Conservation (phyloP, 768 basidiomycete species). For the Paxillus rubicundulus region DNA sequence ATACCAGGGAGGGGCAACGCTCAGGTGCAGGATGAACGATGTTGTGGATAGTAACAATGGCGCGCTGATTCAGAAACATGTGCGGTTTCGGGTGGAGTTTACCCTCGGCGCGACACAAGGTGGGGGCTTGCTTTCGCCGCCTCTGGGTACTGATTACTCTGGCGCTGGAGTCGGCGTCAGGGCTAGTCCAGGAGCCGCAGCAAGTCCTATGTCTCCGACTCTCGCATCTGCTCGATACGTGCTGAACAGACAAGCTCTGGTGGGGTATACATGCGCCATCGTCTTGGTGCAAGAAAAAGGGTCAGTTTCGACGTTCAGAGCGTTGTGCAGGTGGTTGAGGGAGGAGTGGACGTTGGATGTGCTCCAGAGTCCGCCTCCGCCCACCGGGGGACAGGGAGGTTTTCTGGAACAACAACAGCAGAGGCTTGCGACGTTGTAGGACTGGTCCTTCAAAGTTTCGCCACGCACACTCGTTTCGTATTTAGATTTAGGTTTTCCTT, state of each 20-base stretch:
- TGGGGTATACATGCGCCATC: conserved; percentile 58
- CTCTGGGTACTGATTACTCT: conserved; percentile 16
- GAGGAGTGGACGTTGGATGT: conserved; percentile 59
- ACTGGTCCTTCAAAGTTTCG: too few relatives aligned
- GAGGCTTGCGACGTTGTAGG: conserved; percentile 30
- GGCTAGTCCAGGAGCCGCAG: conserved; percentile 17
- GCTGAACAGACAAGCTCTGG: conserved; percentile 24
- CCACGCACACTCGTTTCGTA: too few relatives aligned
- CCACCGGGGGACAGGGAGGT: conserved; percentile 33
- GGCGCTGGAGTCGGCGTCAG: conserved; percentile 2
- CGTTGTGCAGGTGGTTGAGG: conserved; percentile 68
- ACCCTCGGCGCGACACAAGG: conserved; percentile 27
- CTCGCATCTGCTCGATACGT: conserved; percentile 28
- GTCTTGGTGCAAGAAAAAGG: conserved; percentile 89
- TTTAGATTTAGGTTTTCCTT: too few relatives aligned
- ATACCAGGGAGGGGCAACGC: conserved; percentile 34
- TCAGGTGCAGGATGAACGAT: conserved; percentile 56
- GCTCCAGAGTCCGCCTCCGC: conserved; percentile 27
- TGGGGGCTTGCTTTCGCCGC: conserved; percentile 20
- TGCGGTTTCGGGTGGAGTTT: conserved; percentile 86
- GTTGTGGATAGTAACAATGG: conserved; percentile 38
- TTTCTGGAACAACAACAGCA: conserved; percentile 41
- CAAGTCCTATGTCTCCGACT: conserved; percentile 27
- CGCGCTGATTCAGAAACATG: conserved; percentile 61
- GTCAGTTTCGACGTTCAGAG: conserved; percentile 81